Percentiles rank a stretch among this genome's conserved stretches.
Conservation (phyloP, 1,284 basidiomycete genomes). For the Papiliotrema fonsecae region DNA sequence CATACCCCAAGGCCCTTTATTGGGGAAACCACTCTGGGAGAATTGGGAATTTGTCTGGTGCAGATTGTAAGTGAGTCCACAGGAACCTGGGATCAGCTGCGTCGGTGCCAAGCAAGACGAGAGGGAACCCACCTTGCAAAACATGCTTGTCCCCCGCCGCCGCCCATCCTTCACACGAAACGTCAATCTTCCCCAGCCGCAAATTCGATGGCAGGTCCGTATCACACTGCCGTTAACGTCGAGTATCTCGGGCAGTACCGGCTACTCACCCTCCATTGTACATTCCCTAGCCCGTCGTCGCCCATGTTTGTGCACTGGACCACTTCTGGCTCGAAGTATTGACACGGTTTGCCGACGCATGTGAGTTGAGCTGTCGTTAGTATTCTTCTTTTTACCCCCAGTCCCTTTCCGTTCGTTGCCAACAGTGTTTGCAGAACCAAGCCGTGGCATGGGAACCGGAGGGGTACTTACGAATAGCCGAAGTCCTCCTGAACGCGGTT, state of each 20-base stretch:
- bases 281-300: constrained; percentile 60
- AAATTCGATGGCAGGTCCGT: constrained; percentile 77
- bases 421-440: no score
- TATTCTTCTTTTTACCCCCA: no score
- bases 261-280: constrained; percentile 72
- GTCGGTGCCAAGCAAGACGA: not conserved
- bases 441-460: not conserved
- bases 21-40: no score
- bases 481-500: constrained; percentile 64
- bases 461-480: constrained; percentile 54
- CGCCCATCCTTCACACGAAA: constrained; percentile 85
- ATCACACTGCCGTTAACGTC: constrained; percentile 60
- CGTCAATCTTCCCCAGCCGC: constrained; percentile 72
- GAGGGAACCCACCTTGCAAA: constrained; percentile 61
- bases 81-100: constrained; percentile 58
- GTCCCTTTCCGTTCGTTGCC: not conserved
- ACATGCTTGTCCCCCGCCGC: constrained; percentile 74
- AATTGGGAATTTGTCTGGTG: constrained; percentile 36
- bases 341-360: constrained; percentile 75
- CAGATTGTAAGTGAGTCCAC: constrained; percentile 72
- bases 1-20: no score
- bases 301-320: constrained; percentile 77
- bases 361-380: constrained; percentile 65
- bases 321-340: constrained; percentile 71
- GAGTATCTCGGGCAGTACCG: not conserved